These are phyloP conservation scores for Brasenia schreberi DNA, from an alignment of 164 flowering plant genomes.

Conservation along the genomic window DNA sequence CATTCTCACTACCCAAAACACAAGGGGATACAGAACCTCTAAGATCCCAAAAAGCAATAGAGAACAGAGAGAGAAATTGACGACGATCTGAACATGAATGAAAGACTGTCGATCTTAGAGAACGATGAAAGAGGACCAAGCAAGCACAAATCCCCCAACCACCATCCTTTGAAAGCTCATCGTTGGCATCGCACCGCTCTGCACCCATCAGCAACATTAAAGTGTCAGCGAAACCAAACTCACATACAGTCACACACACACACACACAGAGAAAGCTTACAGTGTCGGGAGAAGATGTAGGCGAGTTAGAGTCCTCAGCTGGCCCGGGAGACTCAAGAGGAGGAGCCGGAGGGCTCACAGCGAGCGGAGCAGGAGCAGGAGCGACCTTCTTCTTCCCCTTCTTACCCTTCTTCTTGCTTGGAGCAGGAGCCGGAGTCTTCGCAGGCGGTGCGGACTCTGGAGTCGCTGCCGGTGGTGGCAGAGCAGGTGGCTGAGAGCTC, in stretches of 20 bases:
- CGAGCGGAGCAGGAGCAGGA: constrained; percentile 15
- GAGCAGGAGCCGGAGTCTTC: constrained; percentile 20
- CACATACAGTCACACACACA: too few relatives aligned
- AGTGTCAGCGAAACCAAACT: too few relatives aligned
- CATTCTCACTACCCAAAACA: neutral
- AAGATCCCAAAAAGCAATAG: neutral
- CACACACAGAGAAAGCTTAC: neutral
- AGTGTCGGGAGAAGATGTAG: constrained; percentile 14
- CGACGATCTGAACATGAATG: neutral
- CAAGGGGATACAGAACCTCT: neutral
- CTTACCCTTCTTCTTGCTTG: constrained; percentile 14
- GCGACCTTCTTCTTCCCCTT: constrained; percentile 14
- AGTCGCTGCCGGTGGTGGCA: constrained; percentile 16
- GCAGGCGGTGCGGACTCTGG: constrained; percentile 15
- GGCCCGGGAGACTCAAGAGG: constrained; percentile 26
- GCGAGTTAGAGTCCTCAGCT: constrained; percentile 8
- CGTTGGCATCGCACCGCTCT: neutral
- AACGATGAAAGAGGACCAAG: neutral
- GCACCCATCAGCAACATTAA: neutral
- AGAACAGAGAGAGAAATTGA: neutral
- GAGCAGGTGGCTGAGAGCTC: neutral
- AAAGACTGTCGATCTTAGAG: neutral
- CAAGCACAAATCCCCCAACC: neutral
- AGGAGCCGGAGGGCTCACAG: constrained; percentile 26
- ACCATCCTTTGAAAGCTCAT: neutral